phyloP scores from a whole-genome alignment of 805 yeast species.

The Diddensiella santjacobensis region DNA sequence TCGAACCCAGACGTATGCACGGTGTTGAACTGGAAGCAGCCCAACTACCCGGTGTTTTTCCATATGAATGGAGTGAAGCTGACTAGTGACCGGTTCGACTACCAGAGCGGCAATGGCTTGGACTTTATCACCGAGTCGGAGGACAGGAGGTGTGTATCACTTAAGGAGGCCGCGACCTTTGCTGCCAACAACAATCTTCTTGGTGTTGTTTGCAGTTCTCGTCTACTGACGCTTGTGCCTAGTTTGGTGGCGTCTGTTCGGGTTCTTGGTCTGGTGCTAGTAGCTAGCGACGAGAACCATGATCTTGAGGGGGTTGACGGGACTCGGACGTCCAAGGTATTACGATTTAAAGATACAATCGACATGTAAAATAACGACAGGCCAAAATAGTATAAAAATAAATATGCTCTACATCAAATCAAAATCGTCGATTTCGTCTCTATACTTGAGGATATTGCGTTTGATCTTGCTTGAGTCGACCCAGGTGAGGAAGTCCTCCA shows the following conservation, averaged over 20 bases:
- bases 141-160: constrained; percentile 46
- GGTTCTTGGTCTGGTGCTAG: constrained; percentile 75
- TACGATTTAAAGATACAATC: constrained; percentile 63
- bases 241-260: constrained; percentile 70
- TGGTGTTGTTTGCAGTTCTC: constrained; percentile 76
- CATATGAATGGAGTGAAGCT: constrained; percentile 49
- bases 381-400: constrained; percentile 1
- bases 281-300: constrained; percentile 42
- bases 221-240: constrained; percentile 68
- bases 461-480: constrained; percentile 94
- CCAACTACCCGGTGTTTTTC: constrained; percentile 91
- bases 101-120: constrained; percentile 30
- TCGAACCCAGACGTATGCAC: constrained; percentile 89
- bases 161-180: constrained; percentile 78
- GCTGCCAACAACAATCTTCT: constrained; percentile 78
- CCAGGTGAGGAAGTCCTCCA: constrained; percentile 98
- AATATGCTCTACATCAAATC: constrained; percentile 41
- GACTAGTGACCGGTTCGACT: constrained; percentile 13
- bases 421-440: constrained; percentile 62
- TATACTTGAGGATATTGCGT: constrained; percentile 80
- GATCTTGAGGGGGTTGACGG: constrained; percentile 53
- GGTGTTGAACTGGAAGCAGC: constrained; percentile 95
- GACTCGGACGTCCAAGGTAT: constrained; percentile 54
- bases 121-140: constrained; percentile 11
- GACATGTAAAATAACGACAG: constrained; percentile 36